These are phyloP conservation scores for Plasmodium vinckei DNA, from an alignment of 169 alveolate genomes.

Conservation along the genomic window DNA sequence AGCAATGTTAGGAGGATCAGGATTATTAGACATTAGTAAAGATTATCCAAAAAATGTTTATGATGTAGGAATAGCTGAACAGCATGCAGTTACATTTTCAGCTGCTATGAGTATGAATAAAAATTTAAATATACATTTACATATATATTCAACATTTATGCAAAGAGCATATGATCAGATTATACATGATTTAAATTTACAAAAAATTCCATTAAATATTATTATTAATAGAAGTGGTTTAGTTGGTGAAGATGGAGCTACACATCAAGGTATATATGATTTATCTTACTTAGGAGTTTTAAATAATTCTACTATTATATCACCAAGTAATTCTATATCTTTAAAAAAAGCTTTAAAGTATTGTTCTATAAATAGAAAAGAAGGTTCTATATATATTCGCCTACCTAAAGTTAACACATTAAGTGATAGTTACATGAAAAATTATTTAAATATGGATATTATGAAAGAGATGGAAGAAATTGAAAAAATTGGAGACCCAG, in stretches of 20 bases:
- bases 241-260: constrained; percentile 90
- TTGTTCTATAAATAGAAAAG: constrained; percentile 19
- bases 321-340: constrained; percentile 87
- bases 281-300: constrained; percentile 84
- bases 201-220: constrained; percentile 86
- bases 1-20: constrained; percentile 92
- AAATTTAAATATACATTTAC: constrained; percentile 83
- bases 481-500: neutral
- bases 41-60: constrained; percentile 84
- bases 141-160: constrained; percentile 89
- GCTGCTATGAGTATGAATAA: constrained; percentile 90
- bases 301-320: constrained; percentile 85
- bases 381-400: constrained; percentile 28
- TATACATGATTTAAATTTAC: constrained; percentile 88
- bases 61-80: constrained; percentile 94
- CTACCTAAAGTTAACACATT: constrained; percentile 42
- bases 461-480: constrained; percentile 7
- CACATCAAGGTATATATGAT: constrained; percentile 92
- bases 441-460: constrained; percentile 18
- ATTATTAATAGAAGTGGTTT: constrained; percentile 89
- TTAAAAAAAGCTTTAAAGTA: constrained; percentile 52
- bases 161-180: constrained; percentile 92
- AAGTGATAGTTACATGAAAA: constrained; percentile 22
- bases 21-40: constrained; percentile 82
- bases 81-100: constrained; percentile 91